These are phyloP conservation scores for Torulaspora quercuum DNA, from an alignment of 805 yeast genomes.

Conservation along the genomic window DNA sequence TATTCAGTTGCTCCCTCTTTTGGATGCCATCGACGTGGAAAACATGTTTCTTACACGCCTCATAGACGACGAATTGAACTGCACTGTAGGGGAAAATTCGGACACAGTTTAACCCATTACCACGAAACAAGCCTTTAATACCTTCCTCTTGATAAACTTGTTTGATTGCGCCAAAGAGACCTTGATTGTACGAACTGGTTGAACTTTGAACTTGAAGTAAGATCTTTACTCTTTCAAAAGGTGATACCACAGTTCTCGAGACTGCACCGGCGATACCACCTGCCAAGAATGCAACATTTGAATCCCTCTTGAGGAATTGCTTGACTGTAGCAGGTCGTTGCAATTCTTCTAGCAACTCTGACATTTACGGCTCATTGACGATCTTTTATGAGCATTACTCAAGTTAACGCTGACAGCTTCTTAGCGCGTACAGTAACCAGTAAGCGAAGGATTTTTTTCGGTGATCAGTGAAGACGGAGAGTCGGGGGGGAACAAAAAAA, in stretches of 20 bases:
- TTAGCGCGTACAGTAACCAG: background rate
- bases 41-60: slow-evolving; percentile 49
- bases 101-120: slow-evolving; percentile 85
- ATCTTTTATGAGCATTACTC: no score
- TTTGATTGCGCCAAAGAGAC: slow-evolving; percentile 68
- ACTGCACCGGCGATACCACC: slow-evolving; percentile 81
- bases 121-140: slow-evolving; percentile 82
- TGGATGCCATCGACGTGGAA: slow-evolving; percentile 30
- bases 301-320: slow-evolving; percentile 11
- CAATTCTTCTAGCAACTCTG: no score
- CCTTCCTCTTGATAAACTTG: slow-evolving; percentile 90
- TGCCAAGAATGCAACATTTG: slow-evolving; percentile 47
- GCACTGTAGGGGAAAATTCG: slow-evolving; percentile 93
- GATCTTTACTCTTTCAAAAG: slow-evolving; percentile 92
- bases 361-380: no score
- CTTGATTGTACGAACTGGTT: slow-evolving; percentile 49
- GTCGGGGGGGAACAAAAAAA: slow-evolving; percentile 4
- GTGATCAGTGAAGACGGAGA: background rate
- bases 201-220: slow-evolving; percentile 77
- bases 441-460: background rate
- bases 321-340: background rate
- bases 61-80: slow-evolving; percentile 86
- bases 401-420: background rate
- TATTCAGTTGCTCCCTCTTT: slow-evolving; percentile 42
- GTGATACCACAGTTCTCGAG: slow-evolving; percentile 89